These are phyloP conservation scores for Talaromyces albobiverticillius DNA, from an alignment of 2,329 filamentous ascomycete species.

Conservation along the genomic window DNA sequence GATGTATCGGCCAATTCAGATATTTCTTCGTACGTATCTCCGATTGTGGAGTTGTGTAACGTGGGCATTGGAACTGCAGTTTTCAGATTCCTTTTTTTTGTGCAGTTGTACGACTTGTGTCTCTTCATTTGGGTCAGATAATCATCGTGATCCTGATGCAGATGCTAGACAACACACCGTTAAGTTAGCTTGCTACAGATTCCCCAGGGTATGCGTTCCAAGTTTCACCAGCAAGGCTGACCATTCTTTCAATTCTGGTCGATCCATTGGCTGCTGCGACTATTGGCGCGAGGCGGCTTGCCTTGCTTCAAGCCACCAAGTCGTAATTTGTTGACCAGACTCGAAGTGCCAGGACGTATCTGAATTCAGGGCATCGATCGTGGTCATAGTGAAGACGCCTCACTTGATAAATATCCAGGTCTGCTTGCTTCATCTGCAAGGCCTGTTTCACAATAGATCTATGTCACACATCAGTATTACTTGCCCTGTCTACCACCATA, in stretches of 20 bases:
- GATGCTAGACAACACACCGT: too few species aligned
- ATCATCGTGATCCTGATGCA: too few species aligned
- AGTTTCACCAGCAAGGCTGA: neutral
- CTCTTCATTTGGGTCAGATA: too few species aligned
- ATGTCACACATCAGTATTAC: too few species aligned
- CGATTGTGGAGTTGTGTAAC: too few species aligned
- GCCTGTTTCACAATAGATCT: neutral
- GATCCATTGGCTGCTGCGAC: conserved; percentile 9
- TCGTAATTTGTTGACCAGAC: neutral
- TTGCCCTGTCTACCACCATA: neutral
- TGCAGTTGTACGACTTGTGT: too few species aligned
- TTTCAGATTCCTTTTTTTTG: too few species aligned
- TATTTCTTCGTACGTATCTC: too few species aligned
- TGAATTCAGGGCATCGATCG: neutral
- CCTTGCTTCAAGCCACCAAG: conserved; percentile 3
- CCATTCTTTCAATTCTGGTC: neutral
- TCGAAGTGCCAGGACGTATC: neutral
- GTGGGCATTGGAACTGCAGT: too few species aligned
- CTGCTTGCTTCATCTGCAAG: neutral
- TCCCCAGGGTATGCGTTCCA: too few species aligned
- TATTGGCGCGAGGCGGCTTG: conserved; percentile 11
- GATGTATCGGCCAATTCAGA: too few species aligned
- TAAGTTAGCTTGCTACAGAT: too few species aligned
- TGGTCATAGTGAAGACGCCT: neutral
- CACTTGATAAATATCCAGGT: neutral